Evolutionary conservation across 495 filamentous ascomycete genomes (phyloP).

Genomic region (Podospora pseudopauciseta): DNA sequence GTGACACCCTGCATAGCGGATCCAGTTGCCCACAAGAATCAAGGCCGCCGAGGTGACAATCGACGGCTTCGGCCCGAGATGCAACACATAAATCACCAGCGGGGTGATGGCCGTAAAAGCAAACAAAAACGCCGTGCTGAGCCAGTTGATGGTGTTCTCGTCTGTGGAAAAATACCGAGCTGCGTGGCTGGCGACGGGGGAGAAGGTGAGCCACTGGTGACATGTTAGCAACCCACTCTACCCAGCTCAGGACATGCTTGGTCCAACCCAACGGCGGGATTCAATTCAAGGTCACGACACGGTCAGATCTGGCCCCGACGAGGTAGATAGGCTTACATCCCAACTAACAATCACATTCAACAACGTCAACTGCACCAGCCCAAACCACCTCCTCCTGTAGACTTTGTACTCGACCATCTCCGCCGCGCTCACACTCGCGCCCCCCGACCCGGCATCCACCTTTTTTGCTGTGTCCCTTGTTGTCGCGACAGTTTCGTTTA

Average conservation of each 20-base stretch:
- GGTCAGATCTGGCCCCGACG: too few species aligned
- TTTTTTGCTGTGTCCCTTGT: neutral
- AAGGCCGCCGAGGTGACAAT: slow-evolving; percentile 71
- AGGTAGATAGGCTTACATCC: slow-evolving; percentile 64
- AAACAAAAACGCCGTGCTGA: slow-evolving; percentile 82
- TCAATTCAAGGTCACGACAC: neutral
- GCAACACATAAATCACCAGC: slow-evolving; percentile 71
- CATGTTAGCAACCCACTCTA: slow-evolving; percentile 10
- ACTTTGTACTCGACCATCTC: slow-evolving; percentile 56
- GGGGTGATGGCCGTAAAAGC: slow-evolving; percentile 73
- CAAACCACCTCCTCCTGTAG: slow-evolving; percentile 89
- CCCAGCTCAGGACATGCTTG: too few species aligned
- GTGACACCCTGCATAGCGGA: slow-evolving; percentile 79
- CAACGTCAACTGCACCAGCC: slow-evolving; percentile 74
- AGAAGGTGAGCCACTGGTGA: slow-evolving; percentile 86
- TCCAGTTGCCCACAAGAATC: slow-evolving; percentile 82
- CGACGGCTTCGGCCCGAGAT: slow-evolving; percentile 72
- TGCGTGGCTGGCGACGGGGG: slow-evolving; percentile 73
- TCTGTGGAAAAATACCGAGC: slow-evolving; percentile 71
- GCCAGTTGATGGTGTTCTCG: slow-evolving; percentile 84
- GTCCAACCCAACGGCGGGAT: neutral
- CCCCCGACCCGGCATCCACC: slow-evolving; percentile 9
- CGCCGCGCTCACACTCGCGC: slow-evolving; percentile 10
- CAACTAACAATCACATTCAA: slow-evolving; percentile 91
- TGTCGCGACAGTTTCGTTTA: slow-evolving; percentile 9